Base-by-base conservation (phyloP, 129 eudicot genomes). In the Smallanthus sonchifolius region DNA sequence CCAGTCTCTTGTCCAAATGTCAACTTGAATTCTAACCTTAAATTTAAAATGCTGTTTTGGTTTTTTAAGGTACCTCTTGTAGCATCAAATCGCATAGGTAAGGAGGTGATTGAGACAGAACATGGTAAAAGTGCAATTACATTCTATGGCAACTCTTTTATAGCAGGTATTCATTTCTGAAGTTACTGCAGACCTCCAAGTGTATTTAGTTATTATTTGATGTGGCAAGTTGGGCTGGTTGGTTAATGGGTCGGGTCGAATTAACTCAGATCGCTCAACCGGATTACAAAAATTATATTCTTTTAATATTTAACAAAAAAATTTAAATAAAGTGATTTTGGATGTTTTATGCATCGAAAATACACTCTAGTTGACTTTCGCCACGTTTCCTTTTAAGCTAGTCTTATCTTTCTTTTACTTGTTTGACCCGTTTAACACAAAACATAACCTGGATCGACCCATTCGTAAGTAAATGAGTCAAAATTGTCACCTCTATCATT, bases 71-170 rank as follows among this genome's bases (percentile, higher is more conserved):
- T 95, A 69, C 99, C 99, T 70, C 83, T 95, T 49, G 94, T 95
- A 9, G 92, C 99, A 73, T 91, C 99, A 51, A 95, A 95, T 77
- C 99, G 99, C 73, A 77, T 95, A 13, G 99, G 99, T 15, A 95
- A 91, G 79, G 99, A 95, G 83, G 70, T 87, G 52, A 91, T 95
- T 20, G 61, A 85, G 70, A 95, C 97, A 19, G 99, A 89, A 82
- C 99, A 95, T 82, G 99, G 99, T 17, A 85, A 87, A 19, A 95
- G 99, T 78, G 84, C 93, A 77, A 95, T 95, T 34, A 95, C 96
- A 0, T 95, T 95, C 84, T 95, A 95, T 28, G 99, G 99, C 15
- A 91, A 88, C 87, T 95, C 99, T 39, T 95, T 95, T 30, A 95
- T 95, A 78, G 88, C 99, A 85, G 99, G 99, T 95, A 84, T 48